These are phyloP conservation scores for Alternaria hordeiaustralica DNA, from an alignment of 2,329 filamentous ascomycete species.

Conservation along the genomic window DNA sequence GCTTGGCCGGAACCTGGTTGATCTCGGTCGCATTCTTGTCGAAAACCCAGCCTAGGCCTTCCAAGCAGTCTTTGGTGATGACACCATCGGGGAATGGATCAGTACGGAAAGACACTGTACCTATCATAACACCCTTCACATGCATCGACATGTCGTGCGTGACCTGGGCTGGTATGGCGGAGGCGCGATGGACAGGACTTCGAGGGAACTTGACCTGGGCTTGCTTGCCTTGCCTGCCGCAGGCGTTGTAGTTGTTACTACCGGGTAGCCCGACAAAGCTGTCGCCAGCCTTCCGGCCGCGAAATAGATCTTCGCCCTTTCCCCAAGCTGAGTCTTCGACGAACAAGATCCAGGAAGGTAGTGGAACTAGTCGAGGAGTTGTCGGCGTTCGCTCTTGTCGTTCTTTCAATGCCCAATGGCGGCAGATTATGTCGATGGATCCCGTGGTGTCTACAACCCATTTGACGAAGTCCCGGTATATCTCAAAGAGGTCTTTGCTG, in stretches of 20 bases:
- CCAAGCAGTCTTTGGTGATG: background rate
- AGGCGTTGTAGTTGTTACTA: background rate
- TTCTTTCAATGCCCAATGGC: background rate
- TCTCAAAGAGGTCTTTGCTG: background rate
- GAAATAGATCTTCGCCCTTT: background rate
- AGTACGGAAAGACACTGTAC: background rate
- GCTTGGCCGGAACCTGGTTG: background rate
- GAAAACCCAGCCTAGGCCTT: background rate
- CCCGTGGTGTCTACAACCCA: background rate
- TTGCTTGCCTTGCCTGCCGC: background rate
- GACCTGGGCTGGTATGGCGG: accelerated
- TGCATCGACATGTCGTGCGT: background rate
- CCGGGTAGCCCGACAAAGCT: background rate
- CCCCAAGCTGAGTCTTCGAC: background rate
- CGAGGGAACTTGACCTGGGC: background rate
- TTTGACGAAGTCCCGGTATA: background rate
- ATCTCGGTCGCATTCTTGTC: background rate
- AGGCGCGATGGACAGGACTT: background rate
- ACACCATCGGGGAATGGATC: background rate
- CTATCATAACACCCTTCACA: background rate
- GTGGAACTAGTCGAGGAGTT: background rate
- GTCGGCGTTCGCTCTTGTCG: background rate
- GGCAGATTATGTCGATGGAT: background rate
- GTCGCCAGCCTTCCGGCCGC: background rate
- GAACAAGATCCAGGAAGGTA: background rate